These are phyloP conservation scores for Erodium moschatum DNA, from an alignment of 441 rosid species.

Conservation along the genomic window DNA sequence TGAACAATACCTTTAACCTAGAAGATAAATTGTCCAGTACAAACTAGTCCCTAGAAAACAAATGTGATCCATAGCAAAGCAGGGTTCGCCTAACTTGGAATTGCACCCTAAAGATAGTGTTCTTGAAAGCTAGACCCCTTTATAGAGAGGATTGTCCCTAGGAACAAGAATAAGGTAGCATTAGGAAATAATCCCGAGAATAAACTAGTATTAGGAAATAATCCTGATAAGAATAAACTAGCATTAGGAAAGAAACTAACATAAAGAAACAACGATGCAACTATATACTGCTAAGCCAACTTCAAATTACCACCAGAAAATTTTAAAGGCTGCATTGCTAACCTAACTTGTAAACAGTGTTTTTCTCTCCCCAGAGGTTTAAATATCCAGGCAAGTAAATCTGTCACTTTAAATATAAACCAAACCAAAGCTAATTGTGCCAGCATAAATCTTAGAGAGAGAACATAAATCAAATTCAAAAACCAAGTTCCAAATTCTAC, in stretches of 20 bases:
- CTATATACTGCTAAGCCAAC: neutral
- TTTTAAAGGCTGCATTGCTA: too few relatives aligned
- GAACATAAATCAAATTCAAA: neutral
- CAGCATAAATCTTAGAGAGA: slow-evolving; percentile 1
- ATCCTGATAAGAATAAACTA: too few relatives aligned
- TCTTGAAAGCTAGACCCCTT: neutral
- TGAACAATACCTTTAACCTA: neutral
- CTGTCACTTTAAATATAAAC: neutral
- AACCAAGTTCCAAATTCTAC: neutral
- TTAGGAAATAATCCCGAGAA: too few relatives aligned
- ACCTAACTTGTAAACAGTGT: neutral
- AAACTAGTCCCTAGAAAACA: neutral
- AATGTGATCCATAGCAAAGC: neutral
- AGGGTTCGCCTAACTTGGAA: neutral
- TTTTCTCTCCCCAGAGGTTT: neutral
- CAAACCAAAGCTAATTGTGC: neutral
- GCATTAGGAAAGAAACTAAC: too few relatives aligned
- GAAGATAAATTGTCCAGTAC: neutral
- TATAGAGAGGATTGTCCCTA: too few relatives aligned
- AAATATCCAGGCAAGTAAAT: neutral
- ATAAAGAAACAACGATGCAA: neutral
- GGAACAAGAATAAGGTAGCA: too few relatives aligned
- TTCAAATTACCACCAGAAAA: neutral
- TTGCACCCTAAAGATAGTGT: neutral
- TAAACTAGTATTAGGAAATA: too few relatives aligned